A percentile compares a stretch with the other conserved stretches of the same genome.
Evolutionary conservation across 176 grass and related monocot species (phyloP).

Genomic region (Aegilops tauschii): DNA sequence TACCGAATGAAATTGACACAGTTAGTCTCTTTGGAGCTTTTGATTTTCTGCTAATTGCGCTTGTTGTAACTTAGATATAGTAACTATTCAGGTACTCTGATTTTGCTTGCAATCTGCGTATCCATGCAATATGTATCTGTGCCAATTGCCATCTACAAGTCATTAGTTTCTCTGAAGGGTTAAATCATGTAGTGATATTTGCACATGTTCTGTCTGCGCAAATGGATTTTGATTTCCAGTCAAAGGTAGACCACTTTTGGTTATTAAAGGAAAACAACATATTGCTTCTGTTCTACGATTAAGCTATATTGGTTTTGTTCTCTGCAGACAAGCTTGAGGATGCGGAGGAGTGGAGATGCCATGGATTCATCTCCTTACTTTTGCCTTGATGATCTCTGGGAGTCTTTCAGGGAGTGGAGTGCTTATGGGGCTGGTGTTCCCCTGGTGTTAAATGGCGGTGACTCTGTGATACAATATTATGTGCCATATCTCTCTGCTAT

Average conservation of each 20-base stretch:
- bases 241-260: neutral
- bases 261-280: neutral
- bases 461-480: slow-evolving; percentile 87
- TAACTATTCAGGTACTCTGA: neutral
- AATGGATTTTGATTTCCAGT: neutral
- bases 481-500: slow-evolving; percentile 96
- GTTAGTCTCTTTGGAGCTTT: neutral
- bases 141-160: neutral
- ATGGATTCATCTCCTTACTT: slow-evolving; percentile 53
- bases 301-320: neutral
- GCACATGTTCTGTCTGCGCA: neutral
- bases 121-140: neutral
- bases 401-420: slow-evolving; percentile 97
- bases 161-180: neutral
- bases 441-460: slow-evolving; percentile 73
- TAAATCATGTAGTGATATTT: neutral
- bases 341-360: slow-evolving; percentile 43
- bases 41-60: neutral
- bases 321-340: slow-evolving; percentile 52
- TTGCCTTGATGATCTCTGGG: slow-evolving; percentile 86
- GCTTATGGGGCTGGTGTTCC: slow-evolving; percentile 95
- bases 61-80: neutral
- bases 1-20: neutral
- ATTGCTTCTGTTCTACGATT: neutral
- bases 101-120: neutral